Evolutionary conservation across 2,329 filamentous ascomycete species (phyloP).

Genomic region (Curvularia lunata): DNA sequence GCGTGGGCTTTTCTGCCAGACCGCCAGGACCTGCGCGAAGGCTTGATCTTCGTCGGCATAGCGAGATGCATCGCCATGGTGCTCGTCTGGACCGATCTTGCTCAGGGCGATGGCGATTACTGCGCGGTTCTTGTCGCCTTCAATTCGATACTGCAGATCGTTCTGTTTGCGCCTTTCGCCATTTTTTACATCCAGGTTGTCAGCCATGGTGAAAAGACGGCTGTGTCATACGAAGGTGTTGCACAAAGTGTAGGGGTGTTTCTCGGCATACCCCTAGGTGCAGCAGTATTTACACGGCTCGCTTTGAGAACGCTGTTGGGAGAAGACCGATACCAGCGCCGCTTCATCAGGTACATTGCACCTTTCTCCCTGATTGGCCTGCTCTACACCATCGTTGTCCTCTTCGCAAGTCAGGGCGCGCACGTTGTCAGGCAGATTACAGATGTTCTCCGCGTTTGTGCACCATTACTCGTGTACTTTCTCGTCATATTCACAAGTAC

Average conservation of each 20-base stretch:
- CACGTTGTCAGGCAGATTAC: constrained; percentile 84
- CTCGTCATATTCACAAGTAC: constrained; percentile 74
- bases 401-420: constrained; percentile 84
- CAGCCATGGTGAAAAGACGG: constrained; percentile 55
- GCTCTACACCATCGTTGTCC: constrained; percentile 83
- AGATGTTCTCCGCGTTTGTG: constrained; percentile 79
- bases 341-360: constrained; percentile 72
- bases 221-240: constrained; percentile 68
- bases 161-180: constrained; percentile 56
- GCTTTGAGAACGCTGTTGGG: constrained; percentile 62
- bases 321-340: constrained; percentile 67
- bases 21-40: constrained; percentile 60
- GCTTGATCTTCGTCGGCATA: constrained; percentile 81
- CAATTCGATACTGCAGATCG: constrained; percentile 57
- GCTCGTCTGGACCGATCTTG: constrained; percentile 78
- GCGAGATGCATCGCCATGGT: constrained; percentile 91
- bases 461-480: constrained; percentile 84
- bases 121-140: constrained; percentile 67
- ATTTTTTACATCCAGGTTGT: constrained; percentile 69
- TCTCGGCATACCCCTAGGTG: constrained; percentile 79
- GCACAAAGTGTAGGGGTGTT: constrained; percentile 85
- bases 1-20: constrained; percentile 64
- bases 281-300: constrained; percentile 78
- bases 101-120: constrained; percentile 79
- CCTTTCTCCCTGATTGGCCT: constrained; percentile 83